phyloP scores from a whole-genome alignment of 164 flowering plant species.

The Sextonia rubra region DNA sequence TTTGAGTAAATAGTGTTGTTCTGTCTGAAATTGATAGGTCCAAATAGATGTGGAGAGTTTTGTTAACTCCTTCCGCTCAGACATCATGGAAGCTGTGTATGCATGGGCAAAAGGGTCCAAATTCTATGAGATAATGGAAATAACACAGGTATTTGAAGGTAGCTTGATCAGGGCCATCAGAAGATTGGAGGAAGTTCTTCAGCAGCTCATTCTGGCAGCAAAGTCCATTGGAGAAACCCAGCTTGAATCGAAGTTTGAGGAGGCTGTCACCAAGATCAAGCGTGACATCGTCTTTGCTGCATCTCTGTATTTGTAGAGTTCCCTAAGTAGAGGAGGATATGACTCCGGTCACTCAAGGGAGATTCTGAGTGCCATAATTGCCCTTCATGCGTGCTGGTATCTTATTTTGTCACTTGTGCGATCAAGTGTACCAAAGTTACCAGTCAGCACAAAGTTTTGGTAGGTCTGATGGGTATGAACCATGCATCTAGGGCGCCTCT shows the following conservation, averaged over 20 bases:
- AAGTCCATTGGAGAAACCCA: conserved; percentile 89
- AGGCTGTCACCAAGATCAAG: conserved; percentile 88
- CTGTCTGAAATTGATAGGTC: conserved; percentile 40
- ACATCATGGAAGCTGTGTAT: conserved; percentile 94
- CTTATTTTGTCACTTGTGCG: no score
- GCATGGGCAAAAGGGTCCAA: conserved; percentile 96
- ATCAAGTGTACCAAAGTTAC: no score
- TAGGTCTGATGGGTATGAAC: no score
- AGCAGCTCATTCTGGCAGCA: conserved; percentile 84
- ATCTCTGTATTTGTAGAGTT: conserved; percentile 73
- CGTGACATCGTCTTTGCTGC: conserved; percentile 99
- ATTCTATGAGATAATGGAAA: conserved; percentile 76
- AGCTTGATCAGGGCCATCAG: conserved; percentile 95
- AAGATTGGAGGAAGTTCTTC: conserved; percentile 95
- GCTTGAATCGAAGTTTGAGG: conserved; percentile 79
- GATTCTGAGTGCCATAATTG: no score
- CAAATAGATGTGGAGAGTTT: conserved; percentile 86
- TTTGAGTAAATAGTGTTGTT: background rate
- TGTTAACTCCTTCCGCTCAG: conserved; percentile 81
- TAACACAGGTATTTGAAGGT: conserved; percentile 88
- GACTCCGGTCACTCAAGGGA: background rate
- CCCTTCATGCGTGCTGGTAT: no score
- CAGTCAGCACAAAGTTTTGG: no score
- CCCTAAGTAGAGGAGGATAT: background rate
- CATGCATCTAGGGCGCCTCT: no score